Percentiles rank a stretch among this genome's conserved stretches.
Conservation (phyloP, 768 basidiomycete species). For the Mycena vitilis region DNA sequence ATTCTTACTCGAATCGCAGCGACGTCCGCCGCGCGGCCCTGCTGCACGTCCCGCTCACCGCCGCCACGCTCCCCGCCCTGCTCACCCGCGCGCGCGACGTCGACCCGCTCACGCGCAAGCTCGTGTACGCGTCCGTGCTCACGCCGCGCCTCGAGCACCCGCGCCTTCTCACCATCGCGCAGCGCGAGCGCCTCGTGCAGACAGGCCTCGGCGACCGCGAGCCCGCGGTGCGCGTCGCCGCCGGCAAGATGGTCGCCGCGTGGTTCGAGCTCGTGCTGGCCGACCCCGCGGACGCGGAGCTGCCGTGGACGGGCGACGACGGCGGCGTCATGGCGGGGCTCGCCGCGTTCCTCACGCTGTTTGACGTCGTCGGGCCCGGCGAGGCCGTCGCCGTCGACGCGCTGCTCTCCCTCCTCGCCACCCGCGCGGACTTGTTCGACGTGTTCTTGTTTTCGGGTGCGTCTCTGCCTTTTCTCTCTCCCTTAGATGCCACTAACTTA, state of each 20-base stretch:
- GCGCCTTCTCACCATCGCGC: constrained; percentile 77
- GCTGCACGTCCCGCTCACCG: constrained; percentile 75
- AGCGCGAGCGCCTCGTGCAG: constrained; percentile 87
- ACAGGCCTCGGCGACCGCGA: constrained; percentile 94
- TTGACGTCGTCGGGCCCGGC: constrained; percentile 72
- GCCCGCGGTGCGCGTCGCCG: constrained; percentile 82
- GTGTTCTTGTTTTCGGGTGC: constrained; percentile 79
- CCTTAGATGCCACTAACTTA: neutral
- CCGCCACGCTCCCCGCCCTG: constrained; percentile 70
- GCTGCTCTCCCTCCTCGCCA: constrained; percentile 79
- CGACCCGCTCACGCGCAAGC: constrained; percentile 82
- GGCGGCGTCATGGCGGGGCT: constrained; percentile 60
- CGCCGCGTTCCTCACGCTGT: constrained; percentile 57
- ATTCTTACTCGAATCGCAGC: too few relatives aligned
- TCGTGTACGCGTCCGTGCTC: constrained; percentile 80
- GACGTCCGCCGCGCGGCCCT: constrained; percentile 95
- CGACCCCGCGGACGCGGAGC: constrained; percentile 45
- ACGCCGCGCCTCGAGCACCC: constrained; percentile 67
- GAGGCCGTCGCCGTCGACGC: constrained; percentile 89
- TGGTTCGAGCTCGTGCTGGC: constrained; percentile 81
- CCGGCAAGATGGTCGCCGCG: constrained; percentile 77
- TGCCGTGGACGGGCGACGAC: constrained; percentile 55
- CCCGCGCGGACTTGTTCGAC: constrained; percentile 76
- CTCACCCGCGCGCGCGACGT: constrained; percentile 88
- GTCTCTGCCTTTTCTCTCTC: constrained; percentile 36